Evolutionary conservation across 179 eudicot species (phyloP).

Genomic region (Kewa caespitosa): DNA sequence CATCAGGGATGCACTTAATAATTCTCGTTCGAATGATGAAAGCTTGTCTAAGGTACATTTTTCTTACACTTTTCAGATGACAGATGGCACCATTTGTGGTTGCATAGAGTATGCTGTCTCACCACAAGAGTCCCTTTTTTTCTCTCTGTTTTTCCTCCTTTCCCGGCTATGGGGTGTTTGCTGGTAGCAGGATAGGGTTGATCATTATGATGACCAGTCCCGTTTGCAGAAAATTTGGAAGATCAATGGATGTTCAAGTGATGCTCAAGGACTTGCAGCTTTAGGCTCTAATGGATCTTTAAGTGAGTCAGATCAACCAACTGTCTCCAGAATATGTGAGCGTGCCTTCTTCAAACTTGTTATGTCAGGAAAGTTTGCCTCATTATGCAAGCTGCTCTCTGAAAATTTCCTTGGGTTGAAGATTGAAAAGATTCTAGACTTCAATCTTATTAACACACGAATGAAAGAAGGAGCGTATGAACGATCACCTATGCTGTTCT

Average conservation of each 20-base stretch:
- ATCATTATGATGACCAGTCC: constrained; percentile 34
- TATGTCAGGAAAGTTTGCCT: constrained; percentile 66
- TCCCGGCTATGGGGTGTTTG: no score
- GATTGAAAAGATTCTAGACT: constrained; percentile 55
- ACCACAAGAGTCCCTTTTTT: not conserved
- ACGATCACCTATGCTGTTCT: constrained; percentile 53
- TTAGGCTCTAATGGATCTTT: constrained; percentile 41
- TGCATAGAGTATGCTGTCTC: not conserved
- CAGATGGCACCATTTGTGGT: not conserved
- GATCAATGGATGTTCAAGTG: constrained; percentile 33
- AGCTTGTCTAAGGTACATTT: constrained; percentile 42
- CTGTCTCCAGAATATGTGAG: constrained; percentile 48
- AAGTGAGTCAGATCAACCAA: constrained; percentile 31
- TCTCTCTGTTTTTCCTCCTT: not conserved
- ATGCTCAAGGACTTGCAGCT: constrained; percentile 32
- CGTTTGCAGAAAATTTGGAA: constrained; percentile 26
- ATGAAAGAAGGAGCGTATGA: constrained; percentile 81
- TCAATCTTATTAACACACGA: constrained; percentile 48
- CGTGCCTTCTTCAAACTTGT: constrained; percentile 51
- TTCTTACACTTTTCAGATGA: constrained; percentile 5
- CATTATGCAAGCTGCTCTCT: constrained; percentile 55
- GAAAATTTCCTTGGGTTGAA: constrained; percentile 67
- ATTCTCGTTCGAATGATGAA: constrained; percentile 29
- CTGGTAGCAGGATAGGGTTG: constrained; percentile 41
- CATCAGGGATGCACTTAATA: constrained; percentile 45